Conservation (phyloP, 306 rosid species). For the Luffa acutangula region DNA sequence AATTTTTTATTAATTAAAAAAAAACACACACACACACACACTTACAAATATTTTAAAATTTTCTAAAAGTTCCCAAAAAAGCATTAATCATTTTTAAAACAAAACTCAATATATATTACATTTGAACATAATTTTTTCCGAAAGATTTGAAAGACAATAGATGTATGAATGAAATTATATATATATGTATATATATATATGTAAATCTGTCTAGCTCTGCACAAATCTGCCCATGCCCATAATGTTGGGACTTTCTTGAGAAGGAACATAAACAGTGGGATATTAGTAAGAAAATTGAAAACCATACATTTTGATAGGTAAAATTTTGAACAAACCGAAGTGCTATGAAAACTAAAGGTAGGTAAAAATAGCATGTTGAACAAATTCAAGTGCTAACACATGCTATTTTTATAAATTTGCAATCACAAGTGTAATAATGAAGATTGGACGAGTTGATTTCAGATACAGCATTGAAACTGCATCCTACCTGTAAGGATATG, state of each 20-base stretch:
- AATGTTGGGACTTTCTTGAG: not conserved
- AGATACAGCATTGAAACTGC: not conserved
- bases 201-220: not conserved
- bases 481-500: conserved; percentile 90
- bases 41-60: not conserved
- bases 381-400: not conserved
- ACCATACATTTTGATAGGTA: not conserved
- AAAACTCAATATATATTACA: not conserved
- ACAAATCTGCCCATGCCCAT: not conserved
- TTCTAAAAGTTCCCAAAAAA: not conserved
- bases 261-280: not conserved
- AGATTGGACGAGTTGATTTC: not conserved
- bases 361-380: not conserved
- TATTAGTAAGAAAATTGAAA: not conserved
- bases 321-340: not conserved
- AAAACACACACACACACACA: not conserved
- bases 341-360: not conserved
- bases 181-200: too few relatives aligned
- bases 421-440: not conserved
- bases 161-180: not conserved
- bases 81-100: not conserved
- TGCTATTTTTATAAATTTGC: not conserved
- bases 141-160: not conserved
- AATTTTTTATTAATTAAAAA: too few relatives aligned
- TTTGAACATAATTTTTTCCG: not conserved